A percentile compares a stretch with the other conserved stretches of the same genome.
These are phyloP conservation scores for Rhizophora mangle DNA, from an alignment of 345 rosid species.

Conservation along the genomic window DNA sequence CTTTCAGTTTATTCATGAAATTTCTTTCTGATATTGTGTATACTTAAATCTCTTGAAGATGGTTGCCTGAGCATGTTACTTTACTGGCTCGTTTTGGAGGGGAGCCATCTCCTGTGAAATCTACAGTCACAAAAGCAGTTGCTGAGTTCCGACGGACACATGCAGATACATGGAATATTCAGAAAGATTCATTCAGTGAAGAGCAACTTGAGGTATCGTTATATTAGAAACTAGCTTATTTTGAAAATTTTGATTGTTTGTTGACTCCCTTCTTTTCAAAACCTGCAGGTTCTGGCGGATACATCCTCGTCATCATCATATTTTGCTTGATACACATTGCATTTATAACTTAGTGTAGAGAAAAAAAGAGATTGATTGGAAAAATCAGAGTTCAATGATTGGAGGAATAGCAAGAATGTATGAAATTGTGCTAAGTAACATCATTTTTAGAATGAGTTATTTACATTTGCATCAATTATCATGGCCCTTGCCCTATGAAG, in stretches of 20 bases:
- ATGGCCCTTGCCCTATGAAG: neutral
- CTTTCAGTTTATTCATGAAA: neutral
- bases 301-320: conserved; percentile 91
- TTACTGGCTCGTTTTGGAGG: conserved; percentile 74
- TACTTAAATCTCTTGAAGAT: conserved; percentile 39
- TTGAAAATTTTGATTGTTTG: neutral
- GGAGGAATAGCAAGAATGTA: conserved; percentile 12
- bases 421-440: neutral
- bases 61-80: conserved; percentile 94
- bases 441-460: neutral
- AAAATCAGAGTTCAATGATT: conserved; percentile 4
- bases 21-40: neutral
- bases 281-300: conserved; percentile 87
- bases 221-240: neutral
- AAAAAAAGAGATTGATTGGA: conserved; percentile 14
- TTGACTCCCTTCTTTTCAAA: conserved; percentile 5
- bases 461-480: conserved; percentile 4
- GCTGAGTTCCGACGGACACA: conserved; percentile 96
- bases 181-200: conserved; percentile 83
- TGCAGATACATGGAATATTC: conserved; percentile 94
- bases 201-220: conserved; percentile 88
- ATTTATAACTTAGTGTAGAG: conserved; percentile 14
- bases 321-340: conserved; percentile 60
- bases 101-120: conserved; percentile 86
- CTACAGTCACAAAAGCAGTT: conserved; percentile 94